These are phyloP conservation scores for Sugiyamaella sp. DNA, from an alignment of 1,139 yeast species.

Conservation along the genomic window DNA sequence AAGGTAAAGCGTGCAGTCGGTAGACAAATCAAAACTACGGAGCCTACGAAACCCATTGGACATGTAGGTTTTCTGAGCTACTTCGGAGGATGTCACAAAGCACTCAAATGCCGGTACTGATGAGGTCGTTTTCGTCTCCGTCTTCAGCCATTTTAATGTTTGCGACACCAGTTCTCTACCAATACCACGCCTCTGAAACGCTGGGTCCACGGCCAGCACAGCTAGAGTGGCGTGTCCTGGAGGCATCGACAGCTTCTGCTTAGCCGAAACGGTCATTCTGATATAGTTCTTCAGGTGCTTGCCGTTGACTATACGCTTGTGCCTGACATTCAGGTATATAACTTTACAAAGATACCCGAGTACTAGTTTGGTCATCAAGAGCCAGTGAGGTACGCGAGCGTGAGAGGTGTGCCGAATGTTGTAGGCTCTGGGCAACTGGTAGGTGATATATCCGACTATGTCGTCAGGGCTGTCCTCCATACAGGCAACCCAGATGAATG, in stretches of 20 bases:
- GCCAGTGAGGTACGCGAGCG: not conserved
- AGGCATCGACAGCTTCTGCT: not conserved
- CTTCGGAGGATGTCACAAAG: slow-evolving; percentile 8
- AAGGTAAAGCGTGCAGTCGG: slow-evolving; percentile 36
- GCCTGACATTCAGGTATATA: not conserved
- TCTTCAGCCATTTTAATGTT: slow-evolving; percentile 51
- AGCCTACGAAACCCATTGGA: slow-evolving; percentile 4
- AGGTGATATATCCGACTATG: slow-evolving; percentile 27
- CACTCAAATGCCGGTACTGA: not conserved
- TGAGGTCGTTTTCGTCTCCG: not conserved
- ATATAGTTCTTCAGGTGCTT: slow-evolving; percentile 8
- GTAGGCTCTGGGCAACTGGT: slow-evolving; percentile 5
- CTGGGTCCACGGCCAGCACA: slow-evolving; percentile 25
- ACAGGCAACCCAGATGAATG: slow-evolving; percentile 8
- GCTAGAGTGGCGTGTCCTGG: not conserved
- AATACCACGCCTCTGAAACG: slow-evolving; percentile 20
- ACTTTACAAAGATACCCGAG: not conserved
- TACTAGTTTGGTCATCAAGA: not conserved
- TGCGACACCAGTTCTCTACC: slow-evolving; percentile 20
- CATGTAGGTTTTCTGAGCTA: slow-evolving; percentile 3
- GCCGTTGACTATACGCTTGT: slow-evolving; percentile 7
- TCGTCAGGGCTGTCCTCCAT: not conserved
- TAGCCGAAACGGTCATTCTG: slow-evolving; percentile 4
- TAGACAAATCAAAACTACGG: not conserved
- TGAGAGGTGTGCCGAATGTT: not conserved